These are phyloP conservation scores for Pythium diclinum DNA, from an alignment of 352 stramenopile genomes.

Conservation along the genomic window DNA sequence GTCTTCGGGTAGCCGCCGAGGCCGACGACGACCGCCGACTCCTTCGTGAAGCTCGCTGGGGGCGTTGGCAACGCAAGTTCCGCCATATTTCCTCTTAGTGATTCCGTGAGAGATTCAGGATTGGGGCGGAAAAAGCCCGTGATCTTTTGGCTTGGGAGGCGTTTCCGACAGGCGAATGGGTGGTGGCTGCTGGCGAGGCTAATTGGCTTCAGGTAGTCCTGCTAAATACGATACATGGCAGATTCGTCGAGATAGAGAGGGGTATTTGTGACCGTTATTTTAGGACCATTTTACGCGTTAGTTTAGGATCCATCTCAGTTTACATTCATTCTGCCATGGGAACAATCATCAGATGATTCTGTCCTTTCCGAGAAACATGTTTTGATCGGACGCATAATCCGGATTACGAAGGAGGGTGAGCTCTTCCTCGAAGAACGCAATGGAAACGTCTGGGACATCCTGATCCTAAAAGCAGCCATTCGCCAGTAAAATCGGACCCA, in stretches of 20 bases:
- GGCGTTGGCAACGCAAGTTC: constrained; percentile 47
- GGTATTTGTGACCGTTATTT: background rate
- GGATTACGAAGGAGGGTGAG: background rate
- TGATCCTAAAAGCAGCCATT: background rate
- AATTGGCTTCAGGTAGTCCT: background rate
- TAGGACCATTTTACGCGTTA: background rate
- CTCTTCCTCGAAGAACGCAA: background rate
- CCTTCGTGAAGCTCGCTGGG: constrained; percentile 43
- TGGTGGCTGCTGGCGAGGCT: constrained; percentile 6
- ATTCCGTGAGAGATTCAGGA: background rate
- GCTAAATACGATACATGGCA: background rate
- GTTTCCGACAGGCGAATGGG: constrained; percentile 11
- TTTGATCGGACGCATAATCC: background rate
- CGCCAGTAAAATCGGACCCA: no score
- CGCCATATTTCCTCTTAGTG: constrained; percentile 9
- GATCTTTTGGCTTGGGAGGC: background rate
- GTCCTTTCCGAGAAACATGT: background rate
- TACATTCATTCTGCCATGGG: background rate
- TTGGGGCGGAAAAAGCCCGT: background rate
- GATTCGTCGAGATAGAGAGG: background rate
- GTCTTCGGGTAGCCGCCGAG: constrained; percentile 73
- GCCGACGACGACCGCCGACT: constrained; percentile 49
- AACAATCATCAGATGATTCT: no score
- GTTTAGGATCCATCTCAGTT: background rate
- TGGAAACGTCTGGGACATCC: background rate